These are phyloP conservation scores for Steccherinum ochraceum DNA, from an alignment of 768 basidiomycete species.

Conservation along the genomic window DNA sequence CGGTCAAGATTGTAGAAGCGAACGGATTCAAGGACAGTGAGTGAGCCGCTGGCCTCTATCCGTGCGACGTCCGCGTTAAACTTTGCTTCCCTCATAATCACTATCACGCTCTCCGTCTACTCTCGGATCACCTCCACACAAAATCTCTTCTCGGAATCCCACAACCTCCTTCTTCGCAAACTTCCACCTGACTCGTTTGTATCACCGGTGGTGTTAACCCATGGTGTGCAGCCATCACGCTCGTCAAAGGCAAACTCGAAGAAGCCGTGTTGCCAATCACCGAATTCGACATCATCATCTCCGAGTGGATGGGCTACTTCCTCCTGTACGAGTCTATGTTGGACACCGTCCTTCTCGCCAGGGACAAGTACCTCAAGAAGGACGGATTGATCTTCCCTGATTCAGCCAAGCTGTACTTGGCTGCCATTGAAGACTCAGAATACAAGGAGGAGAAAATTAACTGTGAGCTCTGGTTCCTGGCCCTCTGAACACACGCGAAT, in stretches of 20 bases:
- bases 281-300: conserved; percentile 97
- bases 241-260: conserved; percentile 97
- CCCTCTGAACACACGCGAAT: too few species aligned
- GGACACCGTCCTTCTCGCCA: conserved; percentile 93
- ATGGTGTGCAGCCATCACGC: conserved; percentile 65
- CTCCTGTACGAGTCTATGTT: conserved; percentile 99
- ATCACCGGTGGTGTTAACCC: conserved; percentile 1
- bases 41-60: conserved; percentile 28
- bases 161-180: too few species aligned
- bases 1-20: conserved; percentile 91
- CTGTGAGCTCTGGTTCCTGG: conserved; percentile 52
- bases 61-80: too few species aligned
- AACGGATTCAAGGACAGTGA: conserved; percentile 95
- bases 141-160: too few species aligned
- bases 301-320: conserved; percentile 99
- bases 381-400: conserved; percentile 96
- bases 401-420: conserved; percentile 84
- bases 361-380: conserved; percentile 93
- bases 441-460: conserved; percentile 99
- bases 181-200: too few species aligned
- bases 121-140: too few species aligned
- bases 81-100: too few species aligned
- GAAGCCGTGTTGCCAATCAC: conserved; percentile 83
- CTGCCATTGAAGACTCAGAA: conserved; percentile 98
- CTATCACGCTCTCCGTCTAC: too few species aligned